Evolutionary conservation across 352 stramenopile species (phyloP).

Genomic region (Phytopythium delawarense): DNA sequence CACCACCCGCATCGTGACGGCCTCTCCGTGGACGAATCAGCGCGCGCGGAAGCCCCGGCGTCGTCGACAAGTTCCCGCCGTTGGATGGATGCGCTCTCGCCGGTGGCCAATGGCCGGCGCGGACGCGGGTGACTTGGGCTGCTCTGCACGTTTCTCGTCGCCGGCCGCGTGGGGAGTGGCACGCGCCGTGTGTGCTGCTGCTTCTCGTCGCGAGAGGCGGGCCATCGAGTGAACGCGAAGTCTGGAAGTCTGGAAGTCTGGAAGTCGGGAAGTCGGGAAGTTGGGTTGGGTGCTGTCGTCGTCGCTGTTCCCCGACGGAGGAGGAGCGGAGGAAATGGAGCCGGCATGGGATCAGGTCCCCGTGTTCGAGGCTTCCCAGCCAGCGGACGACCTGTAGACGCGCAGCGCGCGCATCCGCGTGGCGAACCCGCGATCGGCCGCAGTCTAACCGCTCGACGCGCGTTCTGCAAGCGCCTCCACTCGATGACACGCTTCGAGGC

Average conservation of each 20-base stretch:
- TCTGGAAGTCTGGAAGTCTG: too few species aligned
- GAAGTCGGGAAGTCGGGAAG: neutral
- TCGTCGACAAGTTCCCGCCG: slow-evolving; percentile 7
- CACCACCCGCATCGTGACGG: neutral
- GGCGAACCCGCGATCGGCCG: neutral
- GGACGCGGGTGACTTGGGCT: neutral
- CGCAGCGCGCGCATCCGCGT: neutral
- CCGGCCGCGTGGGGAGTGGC: neutral
- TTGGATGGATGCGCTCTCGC: slow-evolving; percentile 9
- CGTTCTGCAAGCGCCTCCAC: neutral
- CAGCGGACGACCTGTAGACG: slow-evolving; percentile 1
- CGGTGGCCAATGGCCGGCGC: slow-evolving; percentile 1
- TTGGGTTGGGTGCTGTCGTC: neutral
- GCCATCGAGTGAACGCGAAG: neutral
- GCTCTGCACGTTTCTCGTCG: neutral
- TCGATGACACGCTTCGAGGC: too few species aligned
- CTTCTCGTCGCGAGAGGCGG: neutral
- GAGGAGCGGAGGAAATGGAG: neutral
- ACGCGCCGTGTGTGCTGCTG: neutral
- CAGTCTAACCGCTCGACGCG: neutral
- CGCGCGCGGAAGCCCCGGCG: neutral
- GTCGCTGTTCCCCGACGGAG: neutral
- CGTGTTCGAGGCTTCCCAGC: neutral
- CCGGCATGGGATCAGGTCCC: slow-evolving; percentile 1
- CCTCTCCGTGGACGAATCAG: slow-evolving; percentile 5